These are phyloP conservation scores for Noccaea bulbosa DNA, from an alignment of 345 rosid species.

Conservation along the genomic window DNA sequence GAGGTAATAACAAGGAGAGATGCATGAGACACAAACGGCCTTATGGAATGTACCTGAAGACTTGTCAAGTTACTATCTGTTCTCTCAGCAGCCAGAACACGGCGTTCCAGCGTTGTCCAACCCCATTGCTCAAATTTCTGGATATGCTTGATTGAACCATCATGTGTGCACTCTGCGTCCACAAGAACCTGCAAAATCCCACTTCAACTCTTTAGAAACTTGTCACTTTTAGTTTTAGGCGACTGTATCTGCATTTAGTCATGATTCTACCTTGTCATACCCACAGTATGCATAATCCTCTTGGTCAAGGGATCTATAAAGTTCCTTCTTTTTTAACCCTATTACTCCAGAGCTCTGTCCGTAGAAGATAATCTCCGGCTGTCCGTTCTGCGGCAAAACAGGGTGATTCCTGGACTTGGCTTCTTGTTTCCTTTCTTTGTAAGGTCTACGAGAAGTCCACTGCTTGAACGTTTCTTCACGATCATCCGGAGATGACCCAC, in stretches of 20 bases:
- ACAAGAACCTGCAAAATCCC: constrained; percentile 73
- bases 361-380: constrained; percentile 73
- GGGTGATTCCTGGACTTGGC: constrained; percentile 52
- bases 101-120: constrained; percentile 86
- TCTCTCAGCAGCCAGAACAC: constrained; percentile 84
- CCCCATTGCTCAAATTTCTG: constrained; percentile 98
- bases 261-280: constrained; percentile 74
- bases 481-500: constrained; percentile 47
- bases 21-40: not conserved
- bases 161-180: constrained; percentile 99
- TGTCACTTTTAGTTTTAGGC: constrained; percentile 1
- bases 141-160: constrained; percentile 86
- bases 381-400: constrained; percentile 48
- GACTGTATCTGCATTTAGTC: constrained; percentile 1
- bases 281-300: constrained; percentile 51
- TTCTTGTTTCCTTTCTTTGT: constrained; percentile 83
- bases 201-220: not conserved
- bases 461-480: constrained; percentile 53
- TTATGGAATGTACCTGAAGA: constrained; percentile 65
- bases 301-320: constrained; percentile 47
- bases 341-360: constrained; percentile 75
- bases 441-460: constrained; percentile 85
- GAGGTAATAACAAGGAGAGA: constrained; percentile 11
- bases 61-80: constrained; percentile 61
- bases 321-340: constrained; percentile 63